Base-by-base conservation (phyloP, 192 early-diverging fungal species). In the Linnemannia hyalina region DNA sequence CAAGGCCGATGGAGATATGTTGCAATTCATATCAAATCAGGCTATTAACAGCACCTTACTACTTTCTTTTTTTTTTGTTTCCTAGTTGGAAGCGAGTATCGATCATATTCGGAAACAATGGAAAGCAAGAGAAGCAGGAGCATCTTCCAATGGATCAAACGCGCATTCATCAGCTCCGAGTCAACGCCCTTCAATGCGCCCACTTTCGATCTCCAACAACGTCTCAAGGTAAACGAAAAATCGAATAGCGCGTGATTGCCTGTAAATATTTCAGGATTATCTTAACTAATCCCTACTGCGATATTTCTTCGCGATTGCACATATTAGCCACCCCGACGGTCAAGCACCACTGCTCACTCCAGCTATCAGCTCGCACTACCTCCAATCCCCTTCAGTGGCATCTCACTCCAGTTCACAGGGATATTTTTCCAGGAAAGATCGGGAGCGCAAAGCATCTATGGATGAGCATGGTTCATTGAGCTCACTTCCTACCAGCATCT, bases 21-120 rank as follows among this genome's bases (percentile, higher is more conserved):
- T 7, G 2, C 32, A 32, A 11, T 32, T 65, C 26, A 65, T 32
- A 15, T 6, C 4, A 13, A 29, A 15, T 9, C 6, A 23, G 55
- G 4, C 9, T 15, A 40, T 22, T 42, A 42, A 46, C 36, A 26
- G 9, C 1, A 46, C 49, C n/a, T 68, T 8, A 42, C 74, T 10
- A 10, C 38, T 40, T 57, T n/a, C 40, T 63, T 2, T 8, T 16
- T 65, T 26, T 6, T 54, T 60, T 70, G 5, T 32, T 73, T 26
- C n/a, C 35, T 86, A 86, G 84, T 29, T 86, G 40, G 84, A 86
- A 49, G 74, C 78, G 2, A 60, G 77, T 6, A 86, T 81, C 26
- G 84, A 86, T 8, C 74, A 77, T 20, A 86, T 86, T 57, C 77
- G 84, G 76, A 78, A 65, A 9, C 84, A 86, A 23, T 86, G 84